Conservation (phyloP, 176 grass and related monocot genomes). For the Oryza meyeriana region DNA sequence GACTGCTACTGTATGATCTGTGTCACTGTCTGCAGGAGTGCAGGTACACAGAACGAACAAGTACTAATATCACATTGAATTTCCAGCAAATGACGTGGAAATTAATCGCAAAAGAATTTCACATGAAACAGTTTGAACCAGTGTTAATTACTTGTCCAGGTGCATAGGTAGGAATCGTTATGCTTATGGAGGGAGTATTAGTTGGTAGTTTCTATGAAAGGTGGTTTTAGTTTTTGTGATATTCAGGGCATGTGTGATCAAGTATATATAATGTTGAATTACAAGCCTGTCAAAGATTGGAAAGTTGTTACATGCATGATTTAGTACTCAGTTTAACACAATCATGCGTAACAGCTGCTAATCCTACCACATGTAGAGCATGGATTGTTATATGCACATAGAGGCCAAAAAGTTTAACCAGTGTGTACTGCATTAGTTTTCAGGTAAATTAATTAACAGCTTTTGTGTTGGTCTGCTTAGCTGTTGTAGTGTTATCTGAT, state of each 20-base stretch:
- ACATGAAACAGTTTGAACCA: neutral
- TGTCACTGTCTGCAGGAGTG: constrained; percentile 29
- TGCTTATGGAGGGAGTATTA: too few species aligned
- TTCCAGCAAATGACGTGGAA: neutral
- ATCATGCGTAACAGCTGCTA: constrained; percentile 24
- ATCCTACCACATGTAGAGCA: constrained; percentile 28
- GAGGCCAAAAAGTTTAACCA: constrained; percentile 25
- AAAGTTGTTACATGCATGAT: constrained; percentile 22
- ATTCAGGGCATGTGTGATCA: neutral
- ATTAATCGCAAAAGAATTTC: neutral
- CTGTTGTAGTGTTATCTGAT: constrained; percentile 31
- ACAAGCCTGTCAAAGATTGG: constrained; percentile 12
- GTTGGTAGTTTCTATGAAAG: neutral
- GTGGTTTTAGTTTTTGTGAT: too few species aligned
- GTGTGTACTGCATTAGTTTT: constrained; percentile 15
- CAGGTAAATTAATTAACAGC: constrained; percentile 32
- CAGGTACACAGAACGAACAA: constrained; percentile 35
- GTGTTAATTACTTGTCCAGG: too few species aligned
- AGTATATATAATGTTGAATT: neutral
- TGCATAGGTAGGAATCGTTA: too few species aligned
- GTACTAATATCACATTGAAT: constrained; percentile 27
- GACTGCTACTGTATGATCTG: neutral
- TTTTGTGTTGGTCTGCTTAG: constrained; percentile 33
- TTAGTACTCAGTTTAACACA: constrained; percentile 27
- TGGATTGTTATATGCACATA: neutral